These are phyloP conservation scores for Tuctoria greenei DNA, from an alignment of 176 grass and related monocot genomes.

Conservation along the genomic window DNA sequence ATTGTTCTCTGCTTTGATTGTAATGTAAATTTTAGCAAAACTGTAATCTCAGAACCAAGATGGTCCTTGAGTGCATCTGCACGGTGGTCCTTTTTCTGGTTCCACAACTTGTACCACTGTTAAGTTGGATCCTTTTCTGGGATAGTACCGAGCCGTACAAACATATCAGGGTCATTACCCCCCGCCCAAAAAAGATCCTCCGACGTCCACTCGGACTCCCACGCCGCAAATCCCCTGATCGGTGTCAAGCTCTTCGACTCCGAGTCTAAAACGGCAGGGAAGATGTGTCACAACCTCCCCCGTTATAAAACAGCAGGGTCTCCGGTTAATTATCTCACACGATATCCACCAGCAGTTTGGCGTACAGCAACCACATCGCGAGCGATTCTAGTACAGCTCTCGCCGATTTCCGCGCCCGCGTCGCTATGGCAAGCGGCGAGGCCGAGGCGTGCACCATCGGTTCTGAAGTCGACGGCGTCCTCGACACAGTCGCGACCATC, in stretches of 20 bases:
- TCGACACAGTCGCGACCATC: neutral
- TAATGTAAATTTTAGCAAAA: neutral
- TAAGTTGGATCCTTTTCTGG: neutral
- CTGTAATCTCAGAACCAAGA: neutral
- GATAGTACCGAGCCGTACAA: neutral
- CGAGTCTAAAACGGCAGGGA: neutral
- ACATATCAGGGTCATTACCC: neutral
- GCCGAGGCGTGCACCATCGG: too few relatives aligned
- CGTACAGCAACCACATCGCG: neutral
- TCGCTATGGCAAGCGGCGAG: neutral
- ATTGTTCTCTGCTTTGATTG: constrained; percentile 5
- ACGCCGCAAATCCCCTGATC: too few relatives aligned
- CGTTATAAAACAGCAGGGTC: neutral
- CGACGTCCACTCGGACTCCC: neutral
- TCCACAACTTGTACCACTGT: too few relatives aligned
- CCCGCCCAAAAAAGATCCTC: too few relatives aligned
- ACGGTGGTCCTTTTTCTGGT: neutral
- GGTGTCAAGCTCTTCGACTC: neutral
- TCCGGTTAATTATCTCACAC: too few relatives aligned
- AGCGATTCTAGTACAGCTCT: too few relatives aligned
- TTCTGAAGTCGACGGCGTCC: neutral
- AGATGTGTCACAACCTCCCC: too few relatives aligned
- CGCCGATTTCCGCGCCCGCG: neutral
- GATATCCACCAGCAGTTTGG: too few relatives aligned
- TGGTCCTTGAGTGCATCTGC: neutral